A percentile compares a stretch with the other conserved stretches of the same genome.
phyloP scores from a whole-genome alignment of 345 rosid species.

The Murraya paniculata region DNA sequence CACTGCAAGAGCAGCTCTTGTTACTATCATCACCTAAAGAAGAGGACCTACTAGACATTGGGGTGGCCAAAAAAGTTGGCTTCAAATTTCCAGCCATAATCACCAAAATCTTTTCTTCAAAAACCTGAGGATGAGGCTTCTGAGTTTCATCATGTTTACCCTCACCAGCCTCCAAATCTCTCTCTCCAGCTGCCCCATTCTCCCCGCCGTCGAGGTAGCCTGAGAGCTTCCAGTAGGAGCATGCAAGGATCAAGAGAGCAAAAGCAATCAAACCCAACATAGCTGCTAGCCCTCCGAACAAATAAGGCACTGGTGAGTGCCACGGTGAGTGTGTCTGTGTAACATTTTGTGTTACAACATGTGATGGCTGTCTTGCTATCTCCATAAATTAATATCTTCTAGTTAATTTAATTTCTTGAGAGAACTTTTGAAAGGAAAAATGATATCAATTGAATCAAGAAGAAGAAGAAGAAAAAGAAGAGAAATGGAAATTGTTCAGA shows the following conservation, averaged over 20 bases:
- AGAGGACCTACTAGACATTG: conserved; percentile 42
- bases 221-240: conserved; percentile 90
- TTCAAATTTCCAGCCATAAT: conserved; percentile 83
- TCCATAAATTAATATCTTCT: background rate
- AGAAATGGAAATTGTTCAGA: background rate
- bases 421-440: background rate
- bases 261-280: conserved; percentile 92
- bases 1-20: conserved; percentile 37
- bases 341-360: background rate
- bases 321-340: conserved; percentile 53
- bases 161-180: conserved; percentile 67
- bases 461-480: background rate
- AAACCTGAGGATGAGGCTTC: conserved; percentile 19
- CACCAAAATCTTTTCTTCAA: conserved; percentile 76
- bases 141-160: conserved; percentile 22
- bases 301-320: conserved; percentile 95
- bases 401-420: background rate
- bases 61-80: conserved; percentile 79
- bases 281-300: conserved; percentile 92
- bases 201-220: conserved; percentile 55
- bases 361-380: conserved; percentile 3
- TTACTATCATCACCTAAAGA: conserved; percentile 40
- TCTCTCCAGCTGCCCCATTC: conserved; percentile 26
- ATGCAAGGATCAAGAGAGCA: conserved; percentile 84
- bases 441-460: no score